These are phyloP conservation scores for Jamesozyma rosinii DNA, from an alignment of 805 yeast genomes.

Conservation along the genomic window DNA sequence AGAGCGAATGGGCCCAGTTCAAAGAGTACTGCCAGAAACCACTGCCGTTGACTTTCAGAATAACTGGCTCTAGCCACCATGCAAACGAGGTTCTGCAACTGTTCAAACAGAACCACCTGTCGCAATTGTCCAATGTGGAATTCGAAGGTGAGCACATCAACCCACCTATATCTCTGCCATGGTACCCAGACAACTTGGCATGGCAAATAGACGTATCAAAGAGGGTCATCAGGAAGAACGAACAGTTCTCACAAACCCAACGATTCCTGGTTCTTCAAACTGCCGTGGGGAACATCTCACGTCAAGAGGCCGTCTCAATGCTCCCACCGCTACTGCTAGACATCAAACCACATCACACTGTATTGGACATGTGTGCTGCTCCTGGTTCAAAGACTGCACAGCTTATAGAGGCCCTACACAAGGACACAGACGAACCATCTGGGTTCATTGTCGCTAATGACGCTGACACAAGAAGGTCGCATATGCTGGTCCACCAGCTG, in stretches of 20 bases:
- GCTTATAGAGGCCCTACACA: conserved; percentile 81
- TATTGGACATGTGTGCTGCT: conserved; percentile 96
- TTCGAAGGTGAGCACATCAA: conserved; percentile 62
- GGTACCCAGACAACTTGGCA: conserved; percentile 82
- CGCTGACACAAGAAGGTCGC: conserved; percentile 91
- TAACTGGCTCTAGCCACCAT: conserved; percentile 82
- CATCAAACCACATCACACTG: conserved; percentile 84
- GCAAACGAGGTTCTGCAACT: conserved; percentile 68
- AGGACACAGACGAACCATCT: conserved; percentile 50
- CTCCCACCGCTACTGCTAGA: conserved; percentile 91
- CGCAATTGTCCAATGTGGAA: conserved; percentile 52
- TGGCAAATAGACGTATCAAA: conserved; percentile 93
- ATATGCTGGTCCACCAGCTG: conserved; percentile 95
- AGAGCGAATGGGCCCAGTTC: conserved; percentile 70
- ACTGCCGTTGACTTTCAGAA: conserved; percentile 86
- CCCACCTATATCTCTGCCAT: conserved; percentile 67
- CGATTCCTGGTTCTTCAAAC: conserved; percentile 88
- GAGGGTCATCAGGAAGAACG: conserved; percentile 77
- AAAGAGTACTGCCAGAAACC: conserved; percentile 66
- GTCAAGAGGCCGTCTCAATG: conserved; percentile 98
- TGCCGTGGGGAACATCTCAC: conserved; percentile 89
- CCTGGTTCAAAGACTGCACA: conserved; percentile 98
- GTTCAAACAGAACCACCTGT: conserved; percentile 66
- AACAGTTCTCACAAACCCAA: conserved; percentile 76
- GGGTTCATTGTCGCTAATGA: conserved; percentile 95